Base-by-base conservation (phyloP, 371 early-diverging fungal species). In the Syncephalastrum monosporum region DNA sequence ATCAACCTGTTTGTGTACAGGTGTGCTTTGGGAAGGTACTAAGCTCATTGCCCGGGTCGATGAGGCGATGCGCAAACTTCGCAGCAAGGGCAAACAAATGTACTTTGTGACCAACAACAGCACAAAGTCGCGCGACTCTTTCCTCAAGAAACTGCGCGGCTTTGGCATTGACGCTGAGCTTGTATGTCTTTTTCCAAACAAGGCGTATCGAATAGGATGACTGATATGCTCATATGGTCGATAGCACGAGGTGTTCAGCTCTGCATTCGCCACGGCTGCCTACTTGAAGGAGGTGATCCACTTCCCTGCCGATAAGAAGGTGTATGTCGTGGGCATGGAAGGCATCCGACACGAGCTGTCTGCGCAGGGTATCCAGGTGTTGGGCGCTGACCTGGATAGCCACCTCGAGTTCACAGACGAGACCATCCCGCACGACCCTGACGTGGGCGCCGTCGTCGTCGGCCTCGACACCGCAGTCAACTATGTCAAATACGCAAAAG, bases 81-180 rank as follows among this genome's bases (percentile, higher is more conserved):
- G 92, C 52, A 63, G 65, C 46, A 73, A 82, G 74, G 88, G 92
- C 91, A 75, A 8, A 42, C 17, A 15, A 41, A 58, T 21, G 33
- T 77, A 94, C 45, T 97, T 96, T 74, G 96, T 98, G 8, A 92
- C 99, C 42, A 98, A 98, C 85, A 98, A 98, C 80, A 91, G 92
- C 73, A 88, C 94, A 12, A 91, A 91, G 58, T 94, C 96, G 19
- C 87, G 98, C 41, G 63, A 64, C 6, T 73, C 83, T 46, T 96
- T 95, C 63, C 67, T 87, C 21, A 75, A 86, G 43, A 97, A 96
- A 79, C 94, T 98, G 65, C 63, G 75, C 45, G 77, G 74, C 19
- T 74, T 95, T 21, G 91, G 91, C 23, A 84, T 96, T 43, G 69
- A 87, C 49, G 93, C 92, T 13, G 62, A 71, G 4, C 65, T 70